Base-by-base conservation (phyloP, 169 alveolate genomes). In the Cryptosporidium canis region DNA sequence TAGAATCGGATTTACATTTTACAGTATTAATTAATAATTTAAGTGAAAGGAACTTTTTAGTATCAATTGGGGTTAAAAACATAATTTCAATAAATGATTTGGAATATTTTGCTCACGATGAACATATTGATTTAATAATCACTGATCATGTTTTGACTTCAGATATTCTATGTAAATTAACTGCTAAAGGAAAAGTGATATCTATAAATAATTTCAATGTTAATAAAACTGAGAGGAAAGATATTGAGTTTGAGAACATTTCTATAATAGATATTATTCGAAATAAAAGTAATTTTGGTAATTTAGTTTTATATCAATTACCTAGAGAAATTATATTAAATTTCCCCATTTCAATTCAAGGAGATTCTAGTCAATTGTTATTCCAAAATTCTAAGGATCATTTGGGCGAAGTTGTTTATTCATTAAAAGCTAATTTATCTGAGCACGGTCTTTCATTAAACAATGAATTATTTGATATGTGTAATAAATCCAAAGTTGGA, bases 61-160 rank as follows among this genome's bases (percentile, higher is more conserved):
- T 51, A n/a, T 31, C 67, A 33, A 51, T 70, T 45, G 84, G 84
- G 21, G 53, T 70, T 18, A 70, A 51, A 29, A 61, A 61, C 14
- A 37, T 48, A 14, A 24, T 70, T 29, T 29, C 31, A 14, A 70
- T 51, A 35, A 1, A 14, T 51, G 45, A 70, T 6, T 51, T 51
- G 21, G 24, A 29, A 3, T 5, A 29, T 1, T 16, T 16, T 35
- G 8, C 16, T 1, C 21, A 29, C 7, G 16, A 70, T 21, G 29
- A 29, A 2, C 5, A 48, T 24, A 14, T 12, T 21, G 84, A 47
- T 48, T 31, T 55, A 53, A 27, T 70, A 27, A 70, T 70, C 33
- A 45, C 55, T 29, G 67, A 70, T 48, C 21, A 47, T 31, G 51
- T 27, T 27, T n/a, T 47, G 33, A 61, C 8, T 61, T 31, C 21